A percentile compares a stretch with the other conserved stretches of the same genome.
These are phyloP conservation scores for Hypericum androsaemum DNA, from an alignment of 345 rosid genomes.

Conservation along the genomic window DNA sequence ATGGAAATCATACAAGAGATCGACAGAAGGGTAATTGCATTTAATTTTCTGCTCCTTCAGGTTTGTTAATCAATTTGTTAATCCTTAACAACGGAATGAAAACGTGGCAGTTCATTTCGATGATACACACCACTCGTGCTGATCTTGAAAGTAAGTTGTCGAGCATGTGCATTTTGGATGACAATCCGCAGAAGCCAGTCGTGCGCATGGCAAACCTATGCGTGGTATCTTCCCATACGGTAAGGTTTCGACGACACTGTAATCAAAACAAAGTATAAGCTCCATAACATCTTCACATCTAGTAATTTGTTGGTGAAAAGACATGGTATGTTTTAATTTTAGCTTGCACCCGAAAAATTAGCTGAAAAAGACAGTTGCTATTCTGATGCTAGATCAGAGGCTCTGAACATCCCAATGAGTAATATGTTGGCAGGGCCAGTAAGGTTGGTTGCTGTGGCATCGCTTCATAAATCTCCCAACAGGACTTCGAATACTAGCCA, in stretches of 20 bases:
- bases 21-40: slow-evolving; percentile 60
- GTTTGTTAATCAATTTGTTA: slow-evolving; percentile 5
- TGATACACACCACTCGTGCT: slow-evolving; percentile 36
- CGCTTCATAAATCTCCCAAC: no score
- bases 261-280: not conserved
- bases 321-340: no score
- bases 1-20: slow-evolving; percentile 96
- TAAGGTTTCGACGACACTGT: slow-evolving; percentile 21
- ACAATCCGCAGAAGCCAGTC: slow-evolving; percentile 80
- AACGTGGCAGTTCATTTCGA: slow-evolving; percentile 55
- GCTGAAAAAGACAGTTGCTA: no score
- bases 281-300: no score
- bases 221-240: slow-evolving; percentile 81
- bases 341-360: no score
- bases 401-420: no score
- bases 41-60: slow-evolving; percentile 5
- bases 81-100: slow-evolving; percentile 9
- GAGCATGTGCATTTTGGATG: slow-evolving; percentile 67
- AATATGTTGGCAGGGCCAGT: no score
- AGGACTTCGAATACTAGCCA: no score
- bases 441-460: no score
- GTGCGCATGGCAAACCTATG: slow-evolving; percentile 97
- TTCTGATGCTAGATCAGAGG: no score
- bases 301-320: no score
- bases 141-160: slow-evolving; percentile 81